phyloP scores from a whole-genome alignment of 176 grass and related monocot species.

The Paspalum notatum region DNA sequence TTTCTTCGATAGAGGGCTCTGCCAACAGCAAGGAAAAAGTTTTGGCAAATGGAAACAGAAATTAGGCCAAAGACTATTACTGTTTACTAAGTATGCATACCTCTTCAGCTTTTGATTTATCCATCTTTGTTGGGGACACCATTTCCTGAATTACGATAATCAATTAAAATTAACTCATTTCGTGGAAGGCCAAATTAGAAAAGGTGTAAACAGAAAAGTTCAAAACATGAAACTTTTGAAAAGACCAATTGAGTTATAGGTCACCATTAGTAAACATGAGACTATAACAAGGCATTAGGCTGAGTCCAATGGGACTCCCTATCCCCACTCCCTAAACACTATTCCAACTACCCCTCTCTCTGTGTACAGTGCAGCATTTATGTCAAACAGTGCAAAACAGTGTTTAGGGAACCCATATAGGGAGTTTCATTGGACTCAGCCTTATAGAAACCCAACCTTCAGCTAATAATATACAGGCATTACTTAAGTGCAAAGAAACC shows the following conservation, averaged over 20 bases:
- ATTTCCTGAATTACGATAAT: slow-evolving; percentile 60
- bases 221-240: slow-evolving; percentile 5
- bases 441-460: slow-evolving; percentile 14
- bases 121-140: slow-evolving; percentile 36
- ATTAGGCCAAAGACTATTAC: slow-evolving; percentile 24
- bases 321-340: too few species aligned
- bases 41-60: slow-evolving; percentile 22
- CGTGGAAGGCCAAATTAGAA: slow-evolving; percentile 23
- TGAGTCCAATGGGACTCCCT: too few species aligned
- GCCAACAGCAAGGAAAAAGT: slow-evolving; percentile 14
- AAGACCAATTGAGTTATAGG: not conserved
- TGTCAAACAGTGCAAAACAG: too few species aligned
- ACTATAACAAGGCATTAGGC: slow-evolving; percentile 16
- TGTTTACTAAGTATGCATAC: slow-evolving; percentile 36
- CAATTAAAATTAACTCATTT: not conserved
- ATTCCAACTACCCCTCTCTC: too few species aligned
- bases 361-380: too few species aligned
- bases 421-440: too few species aligned
- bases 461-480: slow-evolving; percentile 22
- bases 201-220: slow-evolving; percentile 1
- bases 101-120: slow-evolving; percentile 65
- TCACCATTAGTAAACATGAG: not conserved
- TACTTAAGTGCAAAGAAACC: slow-evolving; percentile 8
- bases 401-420: too few species aligned
- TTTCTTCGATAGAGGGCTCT: slow-evolving; percentile 57